A percentile compares a stretch with the other conserved stretches of the same genome.
Conservation (phyloP, 2,329 filamentous ascomycete genomes). For the Colletotrichum limetticola region DNA sequence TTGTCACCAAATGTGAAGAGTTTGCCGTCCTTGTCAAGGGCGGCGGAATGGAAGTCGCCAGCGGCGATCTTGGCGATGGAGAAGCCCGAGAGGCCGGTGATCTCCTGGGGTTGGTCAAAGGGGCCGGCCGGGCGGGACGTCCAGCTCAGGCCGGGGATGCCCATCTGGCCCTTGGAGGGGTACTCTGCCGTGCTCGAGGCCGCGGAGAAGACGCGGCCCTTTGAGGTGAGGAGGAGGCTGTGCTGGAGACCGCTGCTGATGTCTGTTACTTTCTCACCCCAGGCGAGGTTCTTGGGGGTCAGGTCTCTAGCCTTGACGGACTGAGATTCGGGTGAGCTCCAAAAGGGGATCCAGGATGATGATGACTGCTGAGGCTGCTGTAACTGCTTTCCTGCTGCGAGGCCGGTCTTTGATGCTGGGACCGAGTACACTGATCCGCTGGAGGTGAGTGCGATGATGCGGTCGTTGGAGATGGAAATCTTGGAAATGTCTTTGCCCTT, state of each 20-base stretch:
- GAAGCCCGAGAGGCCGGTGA: constrained; percentile 76
- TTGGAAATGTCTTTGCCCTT: constrained; percentile 83
- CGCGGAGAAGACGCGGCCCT: constrained; percentile 88
- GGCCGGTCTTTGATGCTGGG: constrained; percentile 79
- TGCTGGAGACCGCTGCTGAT: constrained; percentile 87
- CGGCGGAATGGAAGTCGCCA: constrained; percentile 88
- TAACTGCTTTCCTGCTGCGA: constrained; percentile 72
- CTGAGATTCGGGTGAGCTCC: constrained; percentile 54
- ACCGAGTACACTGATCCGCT: constrained; percentile 86
- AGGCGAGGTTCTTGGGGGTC: constrained; percentile 70
- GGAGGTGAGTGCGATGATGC: constrained; percentile 81
- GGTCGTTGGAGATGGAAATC: constrained; percentile 81
- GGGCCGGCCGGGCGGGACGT: constrained; percentile 78
- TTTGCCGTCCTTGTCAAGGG: constrained; percentile 78
- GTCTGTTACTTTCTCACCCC: constrained; percentile 78
- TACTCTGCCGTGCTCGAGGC: constrained; percentile 83
- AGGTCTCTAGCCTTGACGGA: constrained; percentile 78
- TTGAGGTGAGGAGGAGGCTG: constrained; percentile 83
- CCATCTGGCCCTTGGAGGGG: constrained; percentile 86
- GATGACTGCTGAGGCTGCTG: constrained; percentile 58
- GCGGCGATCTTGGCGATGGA: constrained; percentile 80
- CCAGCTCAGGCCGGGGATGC: constrained; percentile 86
- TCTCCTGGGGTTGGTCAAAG: constrained; percentile 85
- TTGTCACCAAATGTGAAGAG: constrained; percentile 94
- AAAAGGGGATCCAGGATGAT: constrained; percentile 78